Evolutionary conservation across 768 basidiomycete genomes (phyloP).

Genomic region (Lyophyllum atratum): DNA sequence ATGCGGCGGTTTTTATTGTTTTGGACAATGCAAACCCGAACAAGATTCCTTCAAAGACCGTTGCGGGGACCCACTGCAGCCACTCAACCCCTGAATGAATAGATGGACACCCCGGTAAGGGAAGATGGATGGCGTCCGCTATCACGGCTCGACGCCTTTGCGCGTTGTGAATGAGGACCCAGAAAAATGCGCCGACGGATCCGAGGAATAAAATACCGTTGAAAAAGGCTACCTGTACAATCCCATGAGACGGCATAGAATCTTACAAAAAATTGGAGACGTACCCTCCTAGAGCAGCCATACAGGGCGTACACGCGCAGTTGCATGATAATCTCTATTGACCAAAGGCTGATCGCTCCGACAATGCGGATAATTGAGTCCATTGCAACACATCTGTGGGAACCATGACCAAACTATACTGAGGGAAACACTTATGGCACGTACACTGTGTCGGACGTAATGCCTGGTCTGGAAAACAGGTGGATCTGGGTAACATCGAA

Average conservation of each 20-base stretch:
- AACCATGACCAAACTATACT: neutral
- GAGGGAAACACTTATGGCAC: conserved; percentile 13
- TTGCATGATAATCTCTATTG: conserved; percentile 51
- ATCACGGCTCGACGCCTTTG: conserved; percentile 36
- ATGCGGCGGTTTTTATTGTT: conserved; percentile 25
- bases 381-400: conserved; percentile 42
- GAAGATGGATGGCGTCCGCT: conserved; percentile 34
- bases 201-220: conserved; percentile 39
- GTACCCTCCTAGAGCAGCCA: conserved; percentile 38
- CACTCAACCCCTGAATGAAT: conserved; percentile 14
- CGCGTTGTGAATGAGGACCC: conserved; percentile 41
- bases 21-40: conserved; percentile 42
- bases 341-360: conserved; percentile 48
- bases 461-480: conserved; percentile 37
- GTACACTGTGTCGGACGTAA: conserved; percentile 36
- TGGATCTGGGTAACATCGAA: conserved; percentile 51
- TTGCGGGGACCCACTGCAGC: conserved; percentile 18
- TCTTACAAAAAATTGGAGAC: too few species aligned
- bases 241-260: neutral
- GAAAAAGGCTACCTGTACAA: conserved; percentile 35
- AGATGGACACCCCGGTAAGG: conserved; percentile 29
- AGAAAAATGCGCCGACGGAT: conserved; percentile 43
- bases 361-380: conserved; percentile 43
- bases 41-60: conserved; percentile 40
- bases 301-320: conserved; percentile 46